Base-by-base conservation (phyloP, 345 rosid species). In the thale cress (Arabidopsis thaliana) region DNA sequence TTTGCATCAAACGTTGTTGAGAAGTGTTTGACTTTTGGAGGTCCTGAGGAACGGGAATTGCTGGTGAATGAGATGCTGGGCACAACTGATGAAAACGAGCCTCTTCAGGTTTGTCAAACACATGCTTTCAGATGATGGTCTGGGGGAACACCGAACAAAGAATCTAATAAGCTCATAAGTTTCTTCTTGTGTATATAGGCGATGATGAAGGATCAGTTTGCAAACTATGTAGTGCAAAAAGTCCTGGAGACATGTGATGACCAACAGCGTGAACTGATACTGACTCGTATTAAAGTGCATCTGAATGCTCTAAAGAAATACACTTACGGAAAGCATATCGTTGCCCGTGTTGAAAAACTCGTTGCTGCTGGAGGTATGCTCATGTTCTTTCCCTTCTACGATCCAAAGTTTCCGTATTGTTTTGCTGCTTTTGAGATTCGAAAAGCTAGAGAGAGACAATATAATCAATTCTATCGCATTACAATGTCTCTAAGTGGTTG, bases 171-270 rank as follows among this genome's bases (percentile, higher is more conserved):
- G 38, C 57, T 69, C 40, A 33, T n/a, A 51, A 6, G 57, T 10
- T 32, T 75, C 46, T 59, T 56, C 5, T 59, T 51, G 59, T 50
- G 69, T 74, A 37, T 51, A 42, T 8, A 93, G 98, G 96, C 79
- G 68, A 93, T 93, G 98, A 93, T 93, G 98, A 93, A 93, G 84
- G 98, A 93, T 79, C 98, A 93, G 82, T 94, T 91, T 80, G 98
- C 97, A 37, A 94, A 94, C 84, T 94, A 94, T 52, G 98, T 94
- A 52, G 98, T 94, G 83, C 98, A 94, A 81, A 94, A 94, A 72
- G 97, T 94, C 77, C 84, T 94, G 82, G 98, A 91, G 83, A 91
- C 98, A 59, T 91, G 95, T 59, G 95, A 91, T 75, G 98, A 91
- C 83, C 93, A 85, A 78, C 95, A 85, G 34, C 95, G 90, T 37